Evolutionary conservation across 129 eudicot genomes (phyloP).

Genomic region (Artemisia argyi): DNA sequence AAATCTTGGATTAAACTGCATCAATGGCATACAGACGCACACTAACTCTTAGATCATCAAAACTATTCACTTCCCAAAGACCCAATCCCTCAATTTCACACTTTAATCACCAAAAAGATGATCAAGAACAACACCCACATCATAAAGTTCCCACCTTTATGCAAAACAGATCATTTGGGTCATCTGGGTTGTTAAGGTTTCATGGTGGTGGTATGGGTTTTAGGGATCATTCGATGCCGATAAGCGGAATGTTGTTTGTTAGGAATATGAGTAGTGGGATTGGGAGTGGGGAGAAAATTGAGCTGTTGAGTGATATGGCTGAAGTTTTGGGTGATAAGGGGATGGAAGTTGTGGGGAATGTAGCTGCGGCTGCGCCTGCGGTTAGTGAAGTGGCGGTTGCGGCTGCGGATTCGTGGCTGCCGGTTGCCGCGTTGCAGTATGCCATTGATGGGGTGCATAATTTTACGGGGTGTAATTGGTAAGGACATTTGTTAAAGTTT

Average conservation of each 20-base stretch:
- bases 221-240: slow-evolving; percentile 26
- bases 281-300: slow-evolving; percentile 47
- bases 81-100: slow-evolving; percentile 35
- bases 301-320: slow-evolving; percentile 40
- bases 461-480: slow-evolving; percentile 68
- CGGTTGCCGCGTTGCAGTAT: slow-evolving; percentile 78
- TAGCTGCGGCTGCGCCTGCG: slow-evolving; percentile 49
- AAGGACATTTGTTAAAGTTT: slow-evolving; percentile 6
- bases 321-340: slow-evolving; percentile 37
- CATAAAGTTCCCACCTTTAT: slow-evolving; percentile 4
- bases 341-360: slow-evolving; percentile 29
- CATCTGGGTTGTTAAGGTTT: slow-evolving; percentile 15
- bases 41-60: too few relatives aligned
- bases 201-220: slow-evolving; percentile 17
- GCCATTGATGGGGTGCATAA: slow-evolving; percentile 62
- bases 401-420: slow-evolving; percentile 72
- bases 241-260: slow-evolving; percentile 23
- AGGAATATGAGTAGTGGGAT: slow-evolving; percentile 52
- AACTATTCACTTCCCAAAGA: too few relatives aligned
- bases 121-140: slow-evolving; percentile 16
- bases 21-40: too few relatives aligned
- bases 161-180: slow-evolving; percentile 38
- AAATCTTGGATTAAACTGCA: too few relatives aligned
- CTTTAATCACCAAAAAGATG: slow-evolving; percentile 41
- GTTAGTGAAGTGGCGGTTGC: slow-evolving; percentile 79